Conservation (phyloP, 192 early-diverging fungal species). For the Rhizoclosmatium globosum region DNA sequence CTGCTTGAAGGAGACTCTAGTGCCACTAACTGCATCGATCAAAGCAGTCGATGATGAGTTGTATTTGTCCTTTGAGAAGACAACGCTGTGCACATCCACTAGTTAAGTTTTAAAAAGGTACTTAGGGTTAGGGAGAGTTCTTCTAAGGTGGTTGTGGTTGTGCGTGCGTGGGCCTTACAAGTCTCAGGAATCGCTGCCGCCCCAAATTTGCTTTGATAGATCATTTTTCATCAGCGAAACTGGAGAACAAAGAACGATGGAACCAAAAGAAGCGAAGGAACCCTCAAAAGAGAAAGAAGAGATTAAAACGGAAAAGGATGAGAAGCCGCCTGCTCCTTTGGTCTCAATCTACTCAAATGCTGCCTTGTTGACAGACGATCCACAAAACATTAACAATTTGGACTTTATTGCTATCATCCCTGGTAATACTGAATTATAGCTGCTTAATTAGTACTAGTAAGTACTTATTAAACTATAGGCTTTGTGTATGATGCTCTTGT, state of each 20-base stretch:
- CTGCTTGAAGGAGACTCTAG: constrained; percentile 54
- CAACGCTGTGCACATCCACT: constrained; percentile 29
- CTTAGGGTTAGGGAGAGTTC: neutral
- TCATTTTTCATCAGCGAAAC: neutral
- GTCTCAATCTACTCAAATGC: constrained; percentile 6
- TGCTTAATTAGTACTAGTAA: neutral
- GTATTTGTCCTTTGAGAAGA: constrained; percentile 17
- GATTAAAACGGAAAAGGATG: neutral
- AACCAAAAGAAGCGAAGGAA: too few species aligned
- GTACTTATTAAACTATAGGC: neutral
- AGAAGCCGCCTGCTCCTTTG: neutral
- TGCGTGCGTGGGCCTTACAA: neutral
- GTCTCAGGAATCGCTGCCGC: constrained; percentile 3
- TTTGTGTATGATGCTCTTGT: constrained; percentile 17
- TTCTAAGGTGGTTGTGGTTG: neutral
- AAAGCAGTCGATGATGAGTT: constrained; percentile 40
- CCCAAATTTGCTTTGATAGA: constrained; percentile 1
- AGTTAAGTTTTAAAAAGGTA: neutral
- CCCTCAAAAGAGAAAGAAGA: neutral
- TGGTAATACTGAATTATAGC: neutral
- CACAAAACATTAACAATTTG: neutral
- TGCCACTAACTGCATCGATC: constrained; percentile 61
- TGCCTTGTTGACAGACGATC: constrained; percentile 9
- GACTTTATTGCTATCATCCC: constrained; percentile 19
- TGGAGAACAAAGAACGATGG: too few species aligned